These are phyloP conservation scores for barley (Hordeum vulgare) DNA, from an alignment of 176 grass and related monocot species.

Conservation along the genomic window MorexV3_pseudomolecules_assembly NC_058519.1:95309137-95309636, in stretches of 20 bases:
- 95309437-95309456: neutral
- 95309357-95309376: neutral
- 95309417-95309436: neutral
- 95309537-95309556: neutral
- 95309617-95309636: conserved; percentile 2
- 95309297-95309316: conserved; percentile 19
- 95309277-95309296: conserved; percentile 22
- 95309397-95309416: neutral
- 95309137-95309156: neutral
- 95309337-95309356: neutral
- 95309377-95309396: neutral
- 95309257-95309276: conserved; percentile 15
- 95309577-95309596: neutral
- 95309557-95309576: conserved; percentile 20
- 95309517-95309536: neutral
- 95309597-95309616: neutral
- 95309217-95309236: conserved; percentile 4
- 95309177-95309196: conserved; percentile 9
- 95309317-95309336: neutral
- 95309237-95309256: conserved; percentile 22
- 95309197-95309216: neutral
- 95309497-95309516: neutral
- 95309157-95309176: conserved; percentile 35
- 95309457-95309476: neutral
- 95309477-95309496: neutral